Percentiles rank a stretch among this genome's conserved stretches.
These are phyloP conservation scores for Hexamita inflata DNA, from an alignment of 208 protist species.

Conservation along the genomic window DNA sequence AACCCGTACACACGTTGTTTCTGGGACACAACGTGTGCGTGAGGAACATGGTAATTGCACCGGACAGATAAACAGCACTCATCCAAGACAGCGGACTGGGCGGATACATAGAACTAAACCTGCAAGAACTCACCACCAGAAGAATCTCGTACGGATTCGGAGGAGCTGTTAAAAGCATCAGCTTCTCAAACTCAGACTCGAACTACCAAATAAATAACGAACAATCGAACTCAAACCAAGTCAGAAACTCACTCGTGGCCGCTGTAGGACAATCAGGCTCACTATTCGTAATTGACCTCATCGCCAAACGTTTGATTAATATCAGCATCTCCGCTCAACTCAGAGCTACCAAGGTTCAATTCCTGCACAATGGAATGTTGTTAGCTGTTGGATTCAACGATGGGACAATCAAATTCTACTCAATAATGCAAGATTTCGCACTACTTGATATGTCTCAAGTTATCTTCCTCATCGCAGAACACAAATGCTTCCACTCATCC, in stretches of 20 bases:
- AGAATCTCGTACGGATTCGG: neutral
- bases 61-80: neutral
- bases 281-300: conserved; percentile 1
- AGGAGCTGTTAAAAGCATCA: conserved; percentile 11
- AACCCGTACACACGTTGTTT: neutral
- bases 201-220: too few species aligned
- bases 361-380: conserved; percentile 2
- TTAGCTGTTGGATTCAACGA: conserved; percentile 23
- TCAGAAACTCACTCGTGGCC: neutral
- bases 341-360: neutral
- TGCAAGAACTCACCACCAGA: neutral
- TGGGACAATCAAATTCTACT: conserved; percentile 12
- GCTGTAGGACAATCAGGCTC: neutral
- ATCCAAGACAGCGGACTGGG: conserved; percentile 11
- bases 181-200: neutral
- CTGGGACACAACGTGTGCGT: neutral
- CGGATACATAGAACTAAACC: neutral
- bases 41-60: neutral
- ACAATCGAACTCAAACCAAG: neutral
- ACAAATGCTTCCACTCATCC: neutral
- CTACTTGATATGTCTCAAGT: neutral
- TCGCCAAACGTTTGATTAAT: neutral
- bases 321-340: neutral
- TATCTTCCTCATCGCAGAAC: neutral
- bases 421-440: neutral